phyloP scores from a whole-genome alignment of 2,329 filamentous ascomycete species.

The Trichoderma breve region DNA sequence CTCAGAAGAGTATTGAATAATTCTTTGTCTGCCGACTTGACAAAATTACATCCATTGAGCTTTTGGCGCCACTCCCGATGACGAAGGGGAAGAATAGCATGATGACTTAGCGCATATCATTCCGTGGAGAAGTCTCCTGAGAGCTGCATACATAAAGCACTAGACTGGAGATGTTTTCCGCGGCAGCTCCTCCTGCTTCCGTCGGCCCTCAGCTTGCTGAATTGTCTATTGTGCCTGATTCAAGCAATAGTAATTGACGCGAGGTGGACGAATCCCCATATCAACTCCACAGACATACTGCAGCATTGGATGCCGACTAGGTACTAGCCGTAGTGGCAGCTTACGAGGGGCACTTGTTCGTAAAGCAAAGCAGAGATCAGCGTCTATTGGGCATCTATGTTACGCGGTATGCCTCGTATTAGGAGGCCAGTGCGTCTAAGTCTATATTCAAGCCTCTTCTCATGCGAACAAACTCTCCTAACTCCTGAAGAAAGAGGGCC shows the following conservation, averaged over 20 bases:
- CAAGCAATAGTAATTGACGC: background rate
- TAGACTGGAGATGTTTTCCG: background rate
- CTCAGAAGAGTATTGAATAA: background rate
- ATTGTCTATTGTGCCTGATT: background rate
- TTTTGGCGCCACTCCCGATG: background rate
- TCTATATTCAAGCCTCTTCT: background rate
- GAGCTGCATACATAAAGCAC: background rate
- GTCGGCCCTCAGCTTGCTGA: background rate
- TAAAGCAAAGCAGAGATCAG: background rate
- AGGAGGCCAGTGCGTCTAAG: constrained; percentile 4
- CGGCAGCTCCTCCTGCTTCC: background rate
- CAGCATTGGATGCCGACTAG: background rate
- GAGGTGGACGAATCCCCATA: background rate
- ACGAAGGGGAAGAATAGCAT: background rate
- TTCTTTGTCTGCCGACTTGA: background rate
- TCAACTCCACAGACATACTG: background rate
- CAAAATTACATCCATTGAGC: background rate
- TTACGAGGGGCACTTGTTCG: background rate
- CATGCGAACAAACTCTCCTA: background rate
- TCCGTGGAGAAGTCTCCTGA: background rate
- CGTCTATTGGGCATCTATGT: background rate
- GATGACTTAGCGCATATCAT: background rate
- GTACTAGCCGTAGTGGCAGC: background rate
- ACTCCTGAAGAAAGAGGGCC: background rate
- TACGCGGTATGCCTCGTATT: background rate